Base-by-base conservation (phyloP, 176 grass and related monocot genomes). In the Carex scoparia region DNA sequence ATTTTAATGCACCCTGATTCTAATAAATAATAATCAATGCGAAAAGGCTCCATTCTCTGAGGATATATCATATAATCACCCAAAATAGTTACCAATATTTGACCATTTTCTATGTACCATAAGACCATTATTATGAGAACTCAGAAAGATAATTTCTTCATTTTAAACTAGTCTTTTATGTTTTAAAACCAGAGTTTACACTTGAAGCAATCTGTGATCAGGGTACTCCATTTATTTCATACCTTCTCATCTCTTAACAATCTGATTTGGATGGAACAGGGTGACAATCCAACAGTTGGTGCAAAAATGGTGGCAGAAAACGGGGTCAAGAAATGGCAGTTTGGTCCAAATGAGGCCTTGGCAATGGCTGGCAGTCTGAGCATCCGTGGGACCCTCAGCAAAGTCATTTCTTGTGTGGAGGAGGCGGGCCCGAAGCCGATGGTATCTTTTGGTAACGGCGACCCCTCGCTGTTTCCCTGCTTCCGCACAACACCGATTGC, bases 301-400 rank as follows among this genome's bases (percentile, higher is more conserved):
- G 13, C 69, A 54, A 23, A 57, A 60, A 54, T 23, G 4, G 12
- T 5, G 65, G 65, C 65, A 35, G 32, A 35, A 32, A 68, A 68
- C 9, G 74, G 35, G n/a, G 74, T 2, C 7, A 58, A 53, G 14
- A 30, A 48, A 8, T 92, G 92, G 92, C 44, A 69, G 55, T 87
- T 94, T 84, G 82, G 87, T 48, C 65, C 15, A 30, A 86, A 82
- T 60, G 65, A 67, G 23, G 51, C 61, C 49, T 40, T 86, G 79
- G 65, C 60, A 6, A 81, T 14, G 5, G 62, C 86, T 11, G 80
- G 89, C 3, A 69, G 60, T 8, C 80, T 56, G 65, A 89, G 87
- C 88, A 90, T 94, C 86, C 84, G 92, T 46, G 90, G 87, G 18
- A 86, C 78, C 65, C 77, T 87, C 81, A 87, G 19, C 81, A 91